Evolutionary conservation across 495 filamentous ascomycete species (phyloP).

Genomic region (Eremomyces bilateralis): DNA sequence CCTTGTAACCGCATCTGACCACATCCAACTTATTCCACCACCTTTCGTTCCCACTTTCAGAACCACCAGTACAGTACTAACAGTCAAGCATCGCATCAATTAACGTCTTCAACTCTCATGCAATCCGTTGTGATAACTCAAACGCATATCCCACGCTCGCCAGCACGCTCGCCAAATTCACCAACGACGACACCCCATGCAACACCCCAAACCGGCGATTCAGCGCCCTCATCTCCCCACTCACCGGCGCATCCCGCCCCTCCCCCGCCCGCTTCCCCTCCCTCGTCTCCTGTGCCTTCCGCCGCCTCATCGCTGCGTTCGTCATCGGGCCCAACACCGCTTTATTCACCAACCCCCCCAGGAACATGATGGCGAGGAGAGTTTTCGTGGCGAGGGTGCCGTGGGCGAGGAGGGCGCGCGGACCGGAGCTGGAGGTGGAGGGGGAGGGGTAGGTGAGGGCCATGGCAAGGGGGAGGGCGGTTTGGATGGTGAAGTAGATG

Average conservation of each 20-base stretch:
- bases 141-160: slow-evolving; percentile 53
- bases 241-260: slow-evolving; percentile 43
- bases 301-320: slow-evolving; percentile 44
- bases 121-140: slow-evolving; percentile 39
- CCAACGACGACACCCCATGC: slow-evolving; percentile 53
- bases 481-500: slow-evolving; percentile 67
- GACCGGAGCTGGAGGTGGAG: slow-evolving; percentile 7
- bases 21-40: too few relatives aligned
- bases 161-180: slow-evolving; percentile 49
- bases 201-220: slow-evolving; percentile 61
- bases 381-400: slow-evolving; percentile 15
- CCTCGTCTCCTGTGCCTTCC: slow-evolving; percentile 52
- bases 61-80: too few relatives aligned
- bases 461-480: slow-evolving; percentile 44
- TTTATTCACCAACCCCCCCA: slow-evolving; percentile 43
- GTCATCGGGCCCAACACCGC: slow-evolving; percentile 49
- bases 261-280: slow-evolving; percentile 77
- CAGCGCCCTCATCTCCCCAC: slow-evolving; percentile 56
- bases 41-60: too few relatives aligned
- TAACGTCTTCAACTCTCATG: too few relatives aligned
- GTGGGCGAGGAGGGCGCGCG: slow-evolving; percentile 3
- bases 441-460: slow-evolving; percentile 52
- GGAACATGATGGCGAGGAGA: slow-evolving; percentile 35
- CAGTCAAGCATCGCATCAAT: too few relatives aligned
- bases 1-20: too few relatives aligned